Evolutionary conservation across 305 asterid species (phyloP), one percentile per base, ranked within the genome.

Genomic region (Fraxinus floribunda): DNA sequence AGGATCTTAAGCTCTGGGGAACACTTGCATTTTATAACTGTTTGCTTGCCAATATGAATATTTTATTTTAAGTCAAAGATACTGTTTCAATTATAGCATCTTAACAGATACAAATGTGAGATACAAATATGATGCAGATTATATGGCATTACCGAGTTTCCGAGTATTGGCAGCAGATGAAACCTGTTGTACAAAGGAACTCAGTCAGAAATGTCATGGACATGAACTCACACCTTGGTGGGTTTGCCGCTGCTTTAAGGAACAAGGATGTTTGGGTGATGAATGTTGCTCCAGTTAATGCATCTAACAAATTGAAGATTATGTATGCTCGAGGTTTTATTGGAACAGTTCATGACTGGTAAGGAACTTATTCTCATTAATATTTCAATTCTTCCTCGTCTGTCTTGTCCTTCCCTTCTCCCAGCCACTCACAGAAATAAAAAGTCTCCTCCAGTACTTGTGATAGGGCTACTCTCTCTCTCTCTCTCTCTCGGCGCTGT

Each of bases 221-320:
- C 87, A 94, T 94, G 97, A 93, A 92, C 86, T 89, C 98, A 82
- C 86, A 94, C 87, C 90, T 94, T 29, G 98, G 98, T 39, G 95
- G 97, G 55, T 94, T 93, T 83, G 94, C 97, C 38, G 90, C 97
- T 77, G 97, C 97, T 46, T 87, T 94, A 11, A 90, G 90, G 77
- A 93, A 93, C 85, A 92, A 90, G 88, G 97, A 94, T 84, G 92
- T 91, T 66, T 94, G 98, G 98, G 97, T 94, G 85, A 94, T 94
- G 98, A 94, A 94, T 55, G 96, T 93, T 81, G 94, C 95, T 81
- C 95, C 97, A 9, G 89, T 89, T 55, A 90, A 93, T 81, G 88
- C 91, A 60, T 92, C 97, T 15, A 85, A 82, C 79, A 88, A 80
- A 79, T 82, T 94, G 90, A 93, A 90, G 91, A 93, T 93, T 66